Evolutionary conservation across 2,329 filamentous ascomycete species (phyloP).

Genomic region (Orbilia javanica): DNA sequence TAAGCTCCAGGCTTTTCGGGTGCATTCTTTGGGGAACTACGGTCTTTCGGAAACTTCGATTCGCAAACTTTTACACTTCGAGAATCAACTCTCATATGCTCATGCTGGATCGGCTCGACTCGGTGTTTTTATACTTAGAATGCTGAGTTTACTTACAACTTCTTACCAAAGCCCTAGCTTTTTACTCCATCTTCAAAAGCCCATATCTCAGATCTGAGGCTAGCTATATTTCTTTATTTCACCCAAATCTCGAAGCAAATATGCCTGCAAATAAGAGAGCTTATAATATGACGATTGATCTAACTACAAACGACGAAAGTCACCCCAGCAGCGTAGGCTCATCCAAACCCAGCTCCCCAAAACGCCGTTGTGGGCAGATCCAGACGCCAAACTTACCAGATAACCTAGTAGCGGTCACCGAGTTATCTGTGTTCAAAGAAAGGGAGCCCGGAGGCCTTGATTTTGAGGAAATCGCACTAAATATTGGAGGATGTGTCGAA

Average conservation of each 20-base stretch:
- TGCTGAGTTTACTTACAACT: neutral
- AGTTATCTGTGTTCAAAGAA: constrained; percentile 21
- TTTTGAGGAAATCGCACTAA: constrained; percentile 10
- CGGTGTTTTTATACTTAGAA: neutral
- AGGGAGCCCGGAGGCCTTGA: neutral
- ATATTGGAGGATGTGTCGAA: constrained; percentile 39
- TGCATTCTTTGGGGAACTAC: neutral
- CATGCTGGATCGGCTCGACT: neutral
- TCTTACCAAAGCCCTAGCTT: neutral
- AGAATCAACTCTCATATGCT: neutral
- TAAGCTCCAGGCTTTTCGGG: neutral
- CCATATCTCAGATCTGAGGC: neutral
- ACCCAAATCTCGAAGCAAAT: neutral
- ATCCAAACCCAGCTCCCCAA: neutral
- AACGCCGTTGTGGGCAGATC: neutral
- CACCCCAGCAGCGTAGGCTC: neutral
- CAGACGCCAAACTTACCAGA: constrained; percentile 3
- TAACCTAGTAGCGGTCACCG: neutral
- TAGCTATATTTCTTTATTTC: neutral
- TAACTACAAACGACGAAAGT: neutral
- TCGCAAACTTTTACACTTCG: neutral
- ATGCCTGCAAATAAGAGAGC: neutral
- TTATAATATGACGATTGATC: neutral
- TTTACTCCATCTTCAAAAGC: neutral
- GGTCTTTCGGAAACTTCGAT: neutral